Percentiles rank a stretch among this genome's conserved stretches.
Evolutionary conservation across 805 yeast genomes (phyloP).

Genomic region (Candida incommunis): DNA sequence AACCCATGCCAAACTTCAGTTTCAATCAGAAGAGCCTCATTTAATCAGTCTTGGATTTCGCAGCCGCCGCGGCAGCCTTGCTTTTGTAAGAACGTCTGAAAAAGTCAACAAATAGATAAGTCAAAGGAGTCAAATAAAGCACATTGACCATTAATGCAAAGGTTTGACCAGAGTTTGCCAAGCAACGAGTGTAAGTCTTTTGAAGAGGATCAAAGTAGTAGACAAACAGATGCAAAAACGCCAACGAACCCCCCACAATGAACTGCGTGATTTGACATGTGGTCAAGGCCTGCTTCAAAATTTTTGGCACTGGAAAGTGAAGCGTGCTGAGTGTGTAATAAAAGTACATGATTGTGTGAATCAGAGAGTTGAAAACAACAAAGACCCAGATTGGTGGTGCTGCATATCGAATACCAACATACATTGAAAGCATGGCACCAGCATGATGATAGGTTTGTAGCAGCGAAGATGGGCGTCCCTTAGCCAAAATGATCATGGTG

Average conservation of each 20-base stretch:
- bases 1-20: too few relatives aligned
- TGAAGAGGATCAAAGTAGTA: conserved; percentile 37
- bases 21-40: too few relatives aligned
- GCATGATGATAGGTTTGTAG: conserved; percentile 67
- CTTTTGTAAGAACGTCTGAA: conserved; percentile 11
- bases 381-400: conserved; percentile 73
- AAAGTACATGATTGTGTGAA: conserved; percentile 61
- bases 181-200: conserved; percentile 33
- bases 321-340: conserved; percentile 51
- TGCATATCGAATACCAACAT: conserved; percentile 58
- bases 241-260: conserved; percentile 52
- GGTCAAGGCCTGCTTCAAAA: conserved; percentile 46
- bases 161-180: conserved; percentile 44
- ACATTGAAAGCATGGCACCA: conserved; percentile 71
- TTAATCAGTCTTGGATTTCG: too few relatives aligned
- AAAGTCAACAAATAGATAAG: conserved; percentile 49
- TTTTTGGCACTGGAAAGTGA: conserved; percentile 40
- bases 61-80: too few relatives aligned
- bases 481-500: conserved; percentile 49
- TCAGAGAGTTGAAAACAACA: conserved; percentile 66
- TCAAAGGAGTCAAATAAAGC: conserved; percentile 50
- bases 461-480: conserved; percentile 52
- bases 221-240: conserved; percentile 49
- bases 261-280: conserved; percentile 58
- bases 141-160: conserved; percentile 51